Evolutionary conservation across 306 rosid genomes (phyloP).

Genomic region (Boehmeria nivea): DNA sequence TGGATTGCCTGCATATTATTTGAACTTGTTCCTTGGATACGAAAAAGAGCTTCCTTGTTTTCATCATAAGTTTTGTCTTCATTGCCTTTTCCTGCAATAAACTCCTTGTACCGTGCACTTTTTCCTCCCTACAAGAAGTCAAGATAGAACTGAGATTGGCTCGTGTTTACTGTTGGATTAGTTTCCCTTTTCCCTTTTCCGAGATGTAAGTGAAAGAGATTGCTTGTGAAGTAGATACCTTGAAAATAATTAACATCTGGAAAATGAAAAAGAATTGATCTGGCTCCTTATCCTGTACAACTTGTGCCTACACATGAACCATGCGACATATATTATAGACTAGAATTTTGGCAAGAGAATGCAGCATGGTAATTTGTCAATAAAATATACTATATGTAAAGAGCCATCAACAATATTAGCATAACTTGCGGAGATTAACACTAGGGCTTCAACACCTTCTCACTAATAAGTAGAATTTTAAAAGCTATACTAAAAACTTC

Average conservation of each 20-base stretch:
- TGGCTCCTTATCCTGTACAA: constrained; percentile 76
- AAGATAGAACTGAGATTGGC: constrained; percentile 11
- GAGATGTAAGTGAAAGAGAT: constrained; percentile 13
- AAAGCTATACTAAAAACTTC: too few species aligned
- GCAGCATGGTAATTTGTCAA: too few species aligned
- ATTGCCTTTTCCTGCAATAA: constrained; percentile 46
- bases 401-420: constrained; percentile 8
- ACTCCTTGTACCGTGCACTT: constrained; percentile 57
- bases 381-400: too few species aligned
- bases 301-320: constrained; percentile 57
- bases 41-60: constrained; percentile 62
- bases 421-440: background rate
- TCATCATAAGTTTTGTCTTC: constrained; percentile 60
- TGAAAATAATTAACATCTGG: constrained; percentile 57
- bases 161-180: constrained; percentile 3
- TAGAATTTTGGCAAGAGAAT: too few species aligned
- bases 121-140: constrained; percentile 62
- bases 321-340: constrained; percentile 18
- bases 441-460: too few species aligned
- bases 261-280: constrained; percentile 74
- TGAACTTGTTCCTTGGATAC: constrained; percentile 77
- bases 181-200: too few species aligned
- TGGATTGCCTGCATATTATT: constrained; percentile 88
- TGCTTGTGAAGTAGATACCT: constrained; percentile 44
- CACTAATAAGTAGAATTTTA: too few species aligned